Base-by-base conservation (phyloP, 139 green algal genomes). In the Volvox reticuliferus region DNA sequence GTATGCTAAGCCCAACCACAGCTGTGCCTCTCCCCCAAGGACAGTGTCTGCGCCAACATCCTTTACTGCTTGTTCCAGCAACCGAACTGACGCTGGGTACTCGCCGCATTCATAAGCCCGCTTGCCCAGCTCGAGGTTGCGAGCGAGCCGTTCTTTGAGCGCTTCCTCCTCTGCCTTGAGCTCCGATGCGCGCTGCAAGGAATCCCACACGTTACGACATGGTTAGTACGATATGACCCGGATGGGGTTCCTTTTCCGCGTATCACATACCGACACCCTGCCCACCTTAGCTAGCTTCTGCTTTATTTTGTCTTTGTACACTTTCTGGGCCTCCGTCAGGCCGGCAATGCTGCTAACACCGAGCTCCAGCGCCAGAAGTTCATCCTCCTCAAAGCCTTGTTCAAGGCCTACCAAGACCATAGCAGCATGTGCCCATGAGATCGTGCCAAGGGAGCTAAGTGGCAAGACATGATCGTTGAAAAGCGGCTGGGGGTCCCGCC, bases 1-100 rank as follows among this genome's bases (percentile, higher is more conserved):
- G 80, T 98, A 98, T n/a, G 95, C 94, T 24, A 99, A 95, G 0
- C 96, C 97, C 67, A 98, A 94, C 97, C 97, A 99, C 44, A 99
- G 82, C 91, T 97, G 94, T 2, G 96, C 95, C 85, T 99, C 97
- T 0, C 97, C 97, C 17, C 96, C 97, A 44, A 98, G 82, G 55
- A 89, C 67, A 2, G 91, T 94, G 81, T 96, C 95, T 0, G 78
- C 79, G 0, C 95, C 96, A 61, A 94, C 82, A 55, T 97, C 92
- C 16, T 96, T 89, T 20, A 98, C 91, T 0, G 95, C 96, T 33
- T 88, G 36, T 73, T 97, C 93, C 33, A 99, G 91, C 16, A 96
- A 62, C 55, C 44, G 35, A 1, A 95, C 91, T 0, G 93, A 90
- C 1, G 86, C 88, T 0, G 77, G 75, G 90, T 99, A 99, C 88